Conservation (phyloP, 2,329 filamentous ascomycete genomes). For the Neonectria punicea region DNA sequence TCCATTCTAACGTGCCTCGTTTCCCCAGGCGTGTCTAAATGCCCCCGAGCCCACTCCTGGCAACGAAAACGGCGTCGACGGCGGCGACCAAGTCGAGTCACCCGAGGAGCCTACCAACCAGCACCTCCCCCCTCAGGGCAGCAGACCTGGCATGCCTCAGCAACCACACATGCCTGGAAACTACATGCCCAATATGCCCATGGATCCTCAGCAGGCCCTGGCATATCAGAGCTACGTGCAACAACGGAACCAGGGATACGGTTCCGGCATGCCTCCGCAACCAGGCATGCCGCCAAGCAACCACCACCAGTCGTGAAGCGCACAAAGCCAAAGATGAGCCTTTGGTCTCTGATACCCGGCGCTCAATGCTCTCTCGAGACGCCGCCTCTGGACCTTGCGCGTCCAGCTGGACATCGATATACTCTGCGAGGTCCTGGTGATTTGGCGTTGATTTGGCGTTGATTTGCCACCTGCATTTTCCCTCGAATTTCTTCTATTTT, state of each 20-base stretch:
- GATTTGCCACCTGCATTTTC: constrained; percentile 48
- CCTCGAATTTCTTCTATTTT: constrained; percentile 37
- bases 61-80: constrained; percentile 84
- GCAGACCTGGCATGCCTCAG: constrained; percentile 73
- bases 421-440: constrained; percentile 55
- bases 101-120: constrained; percentile 87
- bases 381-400: constrained; percentile 43
- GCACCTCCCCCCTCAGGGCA: constrained; percentile 73
- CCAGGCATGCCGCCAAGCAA: constrained; percentile 84
- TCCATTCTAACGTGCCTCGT: constrained; percentile 18
- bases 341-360: constrained; percentile 66
- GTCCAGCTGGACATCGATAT: constrained; percentile 45
- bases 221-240: constrained; percentile 88
- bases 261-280: constrained; percentile 82
- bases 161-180: constrained; percentile 70
- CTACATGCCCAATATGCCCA: constrained; percentile 73
- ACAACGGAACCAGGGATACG: constrained; percentile 73
- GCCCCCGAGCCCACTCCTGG: constrained; percentile 88
- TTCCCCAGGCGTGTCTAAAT: constrained; percentile 86
- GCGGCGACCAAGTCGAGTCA: constrained; percentile 82
- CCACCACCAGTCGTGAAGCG: constrained; percentile 77
- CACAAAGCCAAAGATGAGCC: constrained; percentile 32
- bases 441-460: constrained; percentile 56
- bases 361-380: constrained; percentile 63
- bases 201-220: constrained; percentile 81